Conservation (phyloP, 306 rosid genomes). For the Pyrus bretschneideri region DNA sequence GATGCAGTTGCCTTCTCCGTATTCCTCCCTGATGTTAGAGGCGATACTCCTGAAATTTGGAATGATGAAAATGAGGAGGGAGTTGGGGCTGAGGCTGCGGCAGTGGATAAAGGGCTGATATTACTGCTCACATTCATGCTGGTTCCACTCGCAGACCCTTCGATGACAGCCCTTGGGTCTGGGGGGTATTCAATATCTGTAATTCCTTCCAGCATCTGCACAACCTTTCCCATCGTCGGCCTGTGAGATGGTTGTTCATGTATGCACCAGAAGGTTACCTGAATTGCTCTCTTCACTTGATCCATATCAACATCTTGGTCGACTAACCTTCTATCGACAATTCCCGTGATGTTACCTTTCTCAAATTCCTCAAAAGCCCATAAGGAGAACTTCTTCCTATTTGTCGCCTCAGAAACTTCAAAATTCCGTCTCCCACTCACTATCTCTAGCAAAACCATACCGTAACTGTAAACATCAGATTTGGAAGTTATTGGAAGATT, state of each 20-base stretch:
- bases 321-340: slow-evolving; percentile 56
- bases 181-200: slow-evolving; percentile 51
- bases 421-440: slow-evolving; percentile 80
- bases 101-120: slow-evolving; percentile 32
- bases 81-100: slow-evolving; percentile 24
- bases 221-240: slow-evolving; percentile 69
- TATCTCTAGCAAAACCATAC: slow-evolving; percentile 83
- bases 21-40: slow-evolving; percentile 22
- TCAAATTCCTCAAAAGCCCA: slow-evolving; percentile 79
- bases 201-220: slow-evolving; percentile 86
- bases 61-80: slow-evolving; percentile 40
- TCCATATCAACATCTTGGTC: slow-evolving; percentile 51
- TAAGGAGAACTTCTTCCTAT: slow-evolving; percentile 47
- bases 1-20: slow-evolving; percentile 35
- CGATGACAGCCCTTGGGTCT: slow-evolving; percentile 35
- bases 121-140: slow-evolving; percentile 35
- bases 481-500: slow-evolving; percentile 71
- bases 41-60: slow-evolving; percentile 15
- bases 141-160: slow-evolving; percentile 30
- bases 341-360: slow-evolving; percentile 47
- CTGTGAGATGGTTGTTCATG: slow-evolving; percentile 77
- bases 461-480: slow-evolving; percentile 72
- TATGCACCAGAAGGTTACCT: slow-evolving; percentile 84
- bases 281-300: slow-evolving; percentile 50
- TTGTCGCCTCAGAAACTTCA: slow-evolving; percentile 59